Evolutionary conservation across 257 asterid genomes (phyloP).

Genomic region (Solanum rostratum): DNA sequence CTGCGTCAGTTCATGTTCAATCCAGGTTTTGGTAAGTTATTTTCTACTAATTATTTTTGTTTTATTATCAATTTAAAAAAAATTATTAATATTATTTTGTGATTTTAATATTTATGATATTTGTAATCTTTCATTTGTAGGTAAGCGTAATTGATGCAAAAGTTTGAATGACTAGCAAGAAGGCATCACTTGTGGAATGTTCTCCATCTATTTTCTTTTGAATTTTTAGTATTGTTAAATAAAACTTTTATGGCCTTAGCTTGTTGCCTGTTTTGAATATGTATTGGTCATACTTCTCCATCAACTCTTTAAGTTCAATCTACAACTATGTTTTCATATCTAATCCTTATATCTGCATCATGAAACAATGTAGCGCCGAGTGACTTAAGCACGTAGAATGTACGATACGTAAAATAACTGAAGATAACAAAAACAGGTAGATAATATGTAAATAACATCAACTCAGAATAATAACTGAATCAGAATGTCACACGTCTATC

Average conservation of each 20-base stretch:
- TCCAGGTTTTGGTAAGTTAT: not conserved
- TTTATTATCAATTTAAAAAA: not conserved
- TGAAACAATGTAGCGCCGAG: too few species aligned
- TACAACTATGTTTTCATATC: not conserved
- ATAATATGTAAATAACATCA: too few species aligned
- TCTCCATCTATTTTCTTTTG: not conserved
- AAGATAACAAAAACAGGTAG: too few species aligned
- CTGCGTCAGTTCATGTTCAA: not conserved
- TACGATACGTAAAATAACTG: too few species aligned
- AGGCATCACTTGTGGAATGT: not conserved
- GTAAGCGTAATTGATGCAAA: not conserved
- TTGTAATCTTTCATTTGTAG: not conserved
- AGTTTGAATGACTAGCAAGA: not conserved
- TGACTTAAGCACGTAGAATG: too few species aligned
- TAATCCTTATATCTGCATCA: too few species aligned
- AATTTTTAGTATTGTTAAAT: not conserved
- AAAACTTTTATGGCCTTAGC: not conserved
- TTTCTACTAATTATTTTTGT: not conserved
- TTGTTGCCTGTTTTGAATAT: not conserved
- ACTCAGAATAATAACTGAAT: too few species aligned
- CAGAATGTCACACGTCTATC: too few species aligned
- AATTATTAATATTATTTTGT: too few species aligned
- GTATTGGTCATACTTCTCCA: not conserved
- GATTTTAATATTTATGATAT: not conserved
- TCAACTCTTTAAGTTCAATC: not conserved